A percentile compares a stretch with the other conserved stretches of the same genome.
Evolutionary conservation across 2,329 filamentous ascomycete species (phyloP).

Genomic region (Trichoderma oligosporum): DNA sequence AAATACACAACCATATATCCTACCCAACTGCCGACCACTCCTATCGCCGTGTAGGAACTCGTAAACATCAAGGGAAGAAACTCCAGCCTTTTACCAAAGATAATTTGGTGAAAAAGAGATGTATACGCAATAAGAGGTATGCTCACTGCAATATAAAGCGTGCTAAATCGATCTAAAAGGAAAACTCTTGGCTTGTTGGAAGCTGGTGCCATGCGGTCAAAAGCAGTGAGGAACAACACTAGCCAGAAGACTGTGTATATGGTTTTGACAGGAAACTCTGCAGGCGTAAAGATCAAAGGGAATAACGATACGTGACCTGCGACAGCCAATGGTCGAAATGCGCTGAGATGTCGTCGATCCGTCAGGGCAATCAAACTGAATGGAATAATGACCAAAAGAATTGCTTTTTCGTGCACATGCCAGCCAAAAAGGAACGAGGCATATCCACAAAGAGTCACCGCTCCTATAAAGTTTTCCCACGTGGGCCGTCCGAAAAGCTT

Average conservation of each 20-base stretch:
- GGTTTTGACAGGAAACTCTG: slow-evolving; percentile 91
- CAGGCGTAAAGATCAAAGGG: slow-evolving; percentile 84
- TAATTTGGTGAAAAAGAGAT: slow-evolving; percentile 74
- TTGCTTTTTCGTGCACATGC: slow-evolving; percentile 98
- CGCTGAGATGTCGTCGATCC: slow-evolving; percentile 84
- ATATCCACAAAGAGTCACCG: slow-evolving; percentile 89
- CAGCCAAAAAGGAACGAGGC: slow-evolving; percentile 96
- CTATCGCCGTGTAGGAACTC: slow-evolving; percentile 88
- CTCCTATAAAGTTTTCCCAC: slow-evolving; percentile 86
- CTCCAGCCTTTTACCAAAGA: slow-evolving; percentile 79
- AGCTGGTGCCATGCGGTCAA: slow-evolving; percentile 83
- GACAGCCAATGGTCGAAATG: slow-evolving; percentile 87
- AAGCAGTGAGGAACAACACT: slow-evolving; percentile 75
- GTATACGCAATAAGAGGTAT: slow-evolving; percentile 88
- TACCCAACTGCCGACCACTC: slow-evolving; percentile 93
- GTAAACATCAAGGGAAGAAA: slow-evolving; percentile 97
- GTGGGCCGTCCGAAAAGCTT: slow-evolving; percentile 78
- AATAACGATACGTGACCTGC: slow-evolving; percentile 94
- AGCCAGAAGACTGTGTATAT: slow-evolving; percentile 93
- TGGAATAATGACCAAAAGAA: slow-evolving; percentile 88
- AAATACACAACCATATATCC: slow-evolving; percentile 94
- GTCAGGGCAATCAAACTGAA: slow-evolving; percentile 89
- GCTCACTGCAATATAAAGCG: slow-evolving; percentile 83
- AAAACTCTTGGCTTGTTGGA: slow-evolving; percentile 78
- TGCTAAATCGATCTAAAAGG: slow-evolving; percentile 83